Evolutionary conservation across 768 basidiomycete genomes (phyloP).

Genomic region (Lentinula aciculospora): DNA sequence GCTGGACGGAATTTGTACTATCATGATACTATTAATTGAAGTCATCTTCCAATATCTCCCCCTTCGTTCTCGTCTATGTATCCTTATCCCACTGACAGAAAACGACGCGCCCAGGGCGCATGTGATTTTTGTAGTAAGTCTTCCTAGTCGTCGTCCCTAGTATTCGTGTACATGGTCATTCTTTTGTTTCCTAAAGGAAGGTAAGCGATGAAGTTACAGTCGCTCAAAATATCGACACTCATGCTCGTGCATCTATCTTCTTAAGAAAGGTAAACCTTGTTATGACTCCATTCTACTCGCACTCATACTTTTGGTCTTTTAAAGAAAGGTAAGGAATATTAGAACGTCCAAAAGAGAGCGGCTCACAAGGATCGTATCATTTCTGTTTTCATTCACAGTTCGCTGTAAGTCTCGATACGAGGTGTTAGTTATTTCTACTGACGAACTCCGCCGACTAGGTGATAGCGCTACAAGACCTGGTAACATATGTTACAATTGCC

Average conservation of each 20-base stretch:
- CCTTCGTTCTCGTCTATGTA: neutral
- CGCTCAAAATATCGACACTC: no score
- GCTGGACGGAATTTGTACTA: neutral
- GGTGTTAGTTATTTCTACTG: no score
- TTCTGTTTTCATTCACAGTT: constrained; percentile 2
- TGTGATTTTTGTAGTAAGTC: neutral
- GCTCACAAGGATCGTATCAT: neutral
- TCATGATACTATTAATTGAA: neutral
- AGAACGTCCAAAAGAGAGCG: neutral
- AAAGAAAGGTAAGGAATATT: neutral
- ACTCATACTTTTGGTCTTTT: no score
- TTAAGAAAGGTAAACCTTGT: neutral
- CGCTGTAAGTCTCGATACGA: neutral
- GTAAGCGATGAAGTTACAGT: no score
- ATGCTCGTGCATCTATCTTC: no score
- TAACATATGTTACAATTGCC: constrained; percentile 2
- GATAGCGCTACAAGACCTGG: neutral
- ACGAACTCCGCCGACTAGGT: neutral
- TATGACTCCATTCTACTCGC: no score
- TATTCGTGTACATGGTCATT: no score
- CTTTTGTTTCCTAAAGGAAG: no score
- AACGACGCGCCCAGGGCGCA: neutral
- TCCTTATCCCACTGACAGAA: neutral
- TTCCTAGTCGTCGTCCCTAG: no score
- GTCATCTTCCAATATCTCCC: neutral